Evolutionary conservation across 2,329 filamentous ascomycete species (phyloP).

Genomic region (Phyllosticta capitalensis): DNA sequence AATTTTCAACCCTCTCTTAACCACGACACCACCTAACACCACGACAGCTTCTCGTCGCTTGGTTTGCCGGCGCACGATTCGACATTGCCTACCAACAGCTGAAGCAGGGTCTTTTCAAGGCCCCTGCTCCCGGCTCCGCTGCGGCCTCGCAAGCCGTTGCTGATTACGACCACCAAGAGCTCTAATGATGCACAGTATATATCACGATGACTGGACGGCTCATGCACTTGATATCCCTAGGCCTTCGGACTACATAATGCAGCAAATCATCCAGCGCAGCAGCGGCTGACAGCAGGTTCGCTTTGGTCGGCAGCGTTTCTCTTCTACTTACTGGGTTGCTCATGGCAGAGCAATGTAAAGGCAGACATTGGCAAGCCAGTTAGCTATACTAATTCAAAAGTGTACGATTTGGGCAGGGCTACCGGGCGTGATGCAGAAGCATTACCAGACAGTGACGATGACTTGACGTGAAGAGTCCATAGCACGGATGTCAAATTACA

Average conservation of each 20-base stretch:
- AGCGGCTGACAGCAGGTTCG: not conserved
- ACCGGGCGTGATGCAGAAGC: not conserved
- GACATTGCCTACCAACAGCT: slow-evolving; percentile 57
- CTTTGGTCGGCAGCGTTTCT: not conserved
- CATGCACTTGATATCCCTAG: not conserved
- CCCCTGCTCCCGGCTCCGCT: not conserved
- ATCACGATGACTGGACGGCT: not conserved
- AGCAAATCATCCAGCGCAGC: not conserved
- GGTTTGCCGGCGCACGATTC: slow-evolving; percentile 72
- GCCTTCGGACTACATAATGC: not conserved
- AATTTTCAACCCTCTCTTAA: slow-evolving; percentile 11
- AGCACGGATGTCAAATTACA: slow-evolving; percentile 99
- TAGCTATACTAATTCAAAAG: not conserved
- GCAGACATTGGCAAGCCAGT: not conserved
- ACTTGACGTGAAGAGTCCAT: slow-evolving; percentile 3
- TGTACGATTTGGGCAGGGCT: slow-evolving; percentile 5
- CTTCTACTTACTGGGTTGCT: not conserved
- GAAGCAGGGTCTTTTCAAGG: slow-evolving; percentile 28
- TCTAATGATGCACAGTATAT: slow-evolving; percentile 12
- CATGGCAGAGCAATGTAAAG: not conserved
- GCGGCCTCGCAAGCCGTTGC: slow-evolving; percentile 8
- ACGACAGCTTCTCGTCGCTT: slow-evolving; percentile 54
- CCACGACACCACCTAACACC: not conserved
- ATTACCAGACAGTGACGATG: too few species aligned
- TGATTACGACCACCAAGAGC: slow-evolving; percentile 19